Percentiles rank a stretch among this genome's conserved stretches.
phyloP scores from a whole-genome alignment of 768 basidiomycete species.

The Sarcomyxa edulis region DNA sequence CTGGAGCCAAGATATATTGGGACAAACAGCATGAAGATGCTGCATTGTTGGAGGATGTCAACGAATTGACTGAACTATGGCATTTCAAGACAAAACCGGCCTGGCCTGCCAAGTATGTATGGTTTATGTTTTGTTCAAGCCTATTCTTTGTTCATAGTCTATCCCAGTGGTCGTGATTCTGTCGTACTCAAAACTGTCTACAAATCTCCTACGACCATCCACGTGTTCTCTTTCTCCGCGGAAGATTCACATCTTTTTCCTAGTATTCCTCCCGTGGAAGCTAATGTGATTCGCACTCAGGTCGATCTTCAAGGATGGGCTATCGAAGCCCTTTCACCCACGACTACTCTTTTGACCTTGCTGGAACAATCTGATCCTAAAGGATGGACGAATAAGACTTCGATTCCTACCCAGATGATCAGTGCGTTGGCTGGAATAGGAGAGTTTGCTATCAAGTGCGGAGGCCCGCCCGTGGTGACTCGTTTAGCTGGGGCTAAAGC shows the following conservation, averaged over 20 bases:
- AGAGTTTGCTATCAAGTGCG: conserved; percentile 92
- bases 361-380: conserved; percentile 97
- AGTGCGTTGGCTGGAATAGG: conserved; percentile 85
- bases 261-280: conserved; percentile 57
- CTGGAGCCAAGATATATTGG: conserved; percentile 80
- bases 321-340: conserved; percentile 92
- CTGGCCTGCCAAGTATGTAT: conserved; percentile 86
- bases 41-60: conserved; percentile 80
- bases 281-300: conserved; percentile 85
- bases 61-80: conserved; percentile 90
- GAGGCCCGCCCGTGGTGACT: conserved; percentile 90
- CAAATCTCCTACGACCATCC: conserved; percentile 92
- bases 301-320: conserved; percentile 99
- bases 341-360: conserved; percentile 87
- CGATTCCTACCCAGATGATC: conserved; percentile 94
- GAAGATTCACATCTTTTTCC: conserved; percentile 89
- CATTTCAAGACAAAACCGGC: conserved; percentile 86
- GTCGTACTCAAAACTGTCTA: conserved; percentile 94
- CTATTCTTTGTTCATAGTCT: conserved; percentile 10
- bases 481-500: conserved; percentile 75
- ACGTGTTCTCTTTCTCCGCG: conserved; percentile 92
- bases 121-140: conserved; percentile 9
- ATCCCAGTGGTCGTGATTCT: conserved; percentile 75
- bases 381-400: conserved; percentile 93
- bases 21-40: conserved; percentile 90